These are phyloP conservation scores for Penicillium fimorum DNA, from an alignment of 495 filamentous ascomycete genomes.

Conservation along the genomic window DNA sequence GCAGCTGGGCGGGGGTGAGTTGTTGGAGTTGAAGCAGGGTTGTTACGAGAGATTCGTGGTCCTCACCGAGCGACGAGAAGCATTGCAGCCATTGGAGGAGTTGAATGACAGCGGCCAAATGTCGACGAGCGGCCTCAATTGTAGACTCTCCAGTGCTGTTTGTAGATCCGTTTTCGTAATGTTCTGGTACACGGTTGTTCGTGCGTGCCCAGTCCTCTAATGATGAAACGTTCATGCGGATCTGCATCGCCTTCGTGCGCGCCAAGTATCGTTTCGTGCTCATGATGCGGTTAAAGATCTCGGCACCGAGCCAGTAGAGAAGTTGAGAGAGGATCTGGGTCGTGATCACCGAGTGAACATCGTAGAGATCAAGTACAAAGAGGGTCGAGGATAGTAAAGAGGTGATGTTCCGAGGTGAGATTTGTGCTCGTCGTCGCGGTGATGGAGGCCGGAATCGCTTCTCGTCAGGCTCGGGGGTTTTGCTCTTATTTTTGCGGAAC, in stretches of 20 bases:
- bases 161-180: conserved; percentile 90
- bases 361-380: conserved; percentile 96
- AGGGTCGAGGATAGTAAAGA: conserved; percentile 93
- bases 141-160: conserved; percentile 83
- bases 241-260: conserved; percentile 98
- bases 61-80: conserved; percentile 93
- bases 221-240: conserved; percentile 95
- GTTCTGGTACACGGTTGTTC: conserved; percentile 93
- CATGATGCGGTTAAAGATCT: conserved; percentile 98
- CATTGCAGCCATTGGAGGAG: conserved; percentile 97
- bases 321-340: conserved; percentile 90
- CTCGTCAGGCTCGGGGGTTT: conserved; percentile 78
- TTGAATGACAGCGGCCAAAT: conserved; percentile 89
- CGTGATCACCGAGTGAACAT: conserved; percentile 96
- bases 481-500: conserved; percentile 87
- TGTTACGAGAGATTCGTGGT: conserved; percentile 79
- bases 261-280: conserved; percentile 92
- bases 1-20: conserved; percentile 81
- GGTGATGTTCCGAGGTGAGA: conserved; percentile 93
- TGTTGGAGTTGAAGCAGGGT: conserved; percentile 86
- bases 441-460: conserved; percentile 91
- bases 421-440: conserved; percentile 87
- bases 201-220: conserved; percentile 93
- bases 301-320: conserved; percentile 93
- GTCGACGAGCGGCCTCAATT: conserved; percentile 74